Evolutionary conservation across 306 rosid species (phyloP).

Genomic region (Pyrus pyrifolia): DNA sequence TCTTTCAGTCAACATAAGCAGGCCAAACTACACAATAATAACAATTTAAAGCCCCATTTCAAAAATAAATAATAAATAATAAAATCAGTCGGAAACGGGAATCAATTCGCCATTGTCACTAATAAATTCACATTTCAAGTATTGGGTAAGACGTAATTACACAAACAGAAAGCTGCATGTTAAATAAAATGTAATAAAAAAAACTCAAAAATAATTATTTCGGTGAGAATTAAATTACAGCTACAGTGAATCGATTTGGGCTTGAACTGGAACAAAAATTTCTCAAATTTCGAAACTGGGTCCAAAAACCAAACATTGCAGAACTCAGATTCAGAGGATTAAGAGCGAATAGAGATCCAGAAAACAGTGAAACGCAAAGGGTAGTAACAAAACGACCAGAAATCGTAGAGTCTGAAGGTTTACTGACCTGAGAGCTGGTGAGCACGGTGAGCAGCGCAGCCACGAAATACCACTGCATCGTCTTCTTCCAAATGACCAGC

Average conservation of each 20-base stretch:
- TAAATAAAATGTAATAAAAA: not conserved
- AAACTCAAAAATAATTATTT: not conserved
- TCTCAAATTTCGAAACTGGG: not conserved
- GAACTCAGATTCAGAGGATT: not conserved
- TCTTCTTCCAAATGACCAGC: constrained; percentile 2
- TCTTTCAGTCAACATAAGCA: constrained; percentile 8
- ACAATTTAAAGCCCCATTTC: not conserved
- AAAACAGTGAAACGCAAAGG: not conserved
- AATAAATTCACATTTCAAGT: not conserved
- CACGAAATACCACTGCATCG: constrained; percentile 59
- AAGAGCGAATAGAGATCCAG: constrained; percentile 4
- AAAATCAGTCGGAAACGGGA: not conserved
- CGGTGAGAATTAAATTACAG: not conserved
- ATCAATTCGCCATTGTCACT: not conserved
- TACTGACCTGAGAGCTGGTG: constrained; percentile 57
- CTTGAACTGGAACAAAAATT: not conserved
- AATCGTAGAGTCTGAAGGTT: not conserved
- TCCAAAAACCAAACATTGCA: not conserved
- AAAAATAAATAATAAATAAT: no score
- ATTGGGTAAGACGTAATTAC: not conserved
- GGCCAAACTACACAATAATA: not conserved
- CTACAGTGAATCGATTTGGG: not conserved
- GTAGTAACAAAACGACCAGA: not conserved
- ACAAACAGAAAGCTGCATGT: not conserved
- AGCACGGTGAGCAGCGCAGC: constrained; percentile 58